phyloP scores from a whole-genome alignment of 2,329 filamentous ascomycete genomes.

The Diplodia sapinea region DNA sequence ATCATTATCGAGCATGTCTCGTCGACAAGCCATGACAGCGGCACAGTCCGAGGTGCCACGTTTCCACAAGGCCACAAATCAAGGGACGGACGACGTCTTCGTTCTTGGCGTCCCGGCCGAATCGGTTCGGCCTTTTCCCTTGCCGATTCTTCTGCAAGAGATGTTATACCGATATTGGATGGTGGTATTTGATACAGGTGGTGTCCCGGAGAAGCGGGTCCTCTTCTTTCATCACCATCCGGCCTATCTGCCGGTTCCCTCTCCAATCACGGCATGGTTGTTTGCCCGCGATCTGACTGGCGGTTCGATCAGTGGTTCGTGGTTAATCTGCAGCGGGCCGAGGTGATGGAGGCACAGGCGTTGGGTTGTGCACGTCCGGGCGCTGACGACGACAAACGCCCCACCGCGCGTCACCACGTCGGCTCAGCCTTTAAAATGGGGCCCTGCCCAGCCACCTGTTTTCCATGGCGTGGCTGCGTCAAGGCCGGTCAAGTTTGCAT shows the following conservation, averaged over 20 bases:
- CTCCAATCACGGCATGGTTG: background rate
- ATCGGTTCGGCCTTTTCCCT: background rate
- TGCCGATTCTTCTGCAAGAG: background rate
- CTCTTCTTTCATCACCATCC: background rate
- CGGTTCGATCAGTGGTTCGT: background rate
- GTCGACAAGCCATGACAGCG: background rate
- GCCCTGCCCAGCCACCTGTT: constrained; percentile 23
- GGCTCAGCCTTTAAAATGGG: background rate
- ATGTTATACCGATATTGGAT: background rate
- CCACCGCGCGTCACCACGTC: constrained; percentile 29
- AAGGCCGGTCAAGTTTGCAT: background rate
- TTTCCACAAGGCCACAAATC: background rate
- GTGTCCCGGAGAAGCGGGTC: background rate
- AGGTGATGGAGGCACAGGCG: background rate
- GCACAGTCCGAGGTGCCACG: background rate
- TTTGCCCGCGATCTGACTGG: background rate
- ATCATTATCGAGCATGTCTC: background rate
- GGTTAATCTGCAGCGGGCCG: constrained; percentile 8
- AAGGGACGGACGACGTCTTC: background rate
- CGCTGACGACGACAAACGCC: constrained; percentile 29
- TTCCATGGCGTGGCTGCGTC: background rate
- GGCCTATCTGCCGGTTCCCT: background rate
- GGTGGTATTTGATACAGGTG: background rate
- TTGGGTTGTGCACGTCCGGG: constrained; percentile 8
- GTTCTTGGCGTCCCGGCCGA: background rate